Conservation (phyloP, 1,284 basidiomycete species). For the Ganoderma lingzhi region DNA sequence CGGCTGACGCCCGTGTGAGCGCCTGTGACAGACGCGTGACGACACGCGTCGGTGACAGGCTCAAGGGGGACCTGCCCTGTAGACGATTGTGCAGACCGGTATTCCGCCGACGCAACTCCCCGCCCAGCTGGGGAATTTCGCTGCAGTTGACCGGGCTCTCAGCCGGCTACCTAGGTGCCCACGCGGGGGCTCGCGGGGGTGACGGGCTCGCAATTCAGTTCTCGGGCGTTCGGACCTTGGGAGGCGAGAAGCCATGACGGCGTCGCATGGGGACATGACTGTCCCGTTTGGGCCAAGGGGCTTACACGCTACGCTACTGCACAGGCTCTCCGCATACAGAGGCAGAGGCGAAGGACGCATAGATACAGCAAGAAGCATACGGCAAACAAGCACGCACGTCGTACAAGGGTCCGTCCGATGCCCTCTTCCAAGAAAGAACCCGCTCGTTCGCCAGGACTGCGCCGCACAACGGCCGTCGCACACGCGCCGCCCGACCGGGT, state of each 20-base stretch:
- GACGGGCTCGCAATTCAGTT: neutral
- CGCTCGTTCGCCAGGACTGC: neutral
- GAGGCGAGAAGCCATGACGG: neutral
- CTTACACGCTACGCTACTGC: conserved; percentile 10
- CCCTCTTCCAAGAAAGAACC: conserved; percentile 15
- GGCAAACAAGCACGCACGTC: conserved; percentile 8
- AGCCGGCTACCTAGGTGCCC: conserved; percentile 13
- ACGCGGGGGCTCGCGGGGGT: conserved; percentile 2
- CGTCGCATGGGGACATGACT: neutral
- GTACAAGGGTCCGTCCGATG: conserved; percentile 19
- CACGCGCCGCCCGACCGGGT: neutral
- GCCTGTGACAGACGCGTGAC: conserved; percentile 13
- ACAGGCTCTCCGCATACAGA: conserved; percentile 1
- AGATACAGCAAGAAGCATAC: conserved; percentile 12
- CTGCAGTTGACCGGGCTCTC: conserved; percentile 14
- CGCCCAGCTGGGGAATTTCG: neutral
- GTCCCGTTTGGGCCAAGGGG: neutral
- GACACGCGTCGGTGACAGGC: conserved; percentile 14
- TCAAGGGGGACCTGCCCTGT: neutral
- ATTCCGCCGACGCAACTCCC: conserved; percentile 10
- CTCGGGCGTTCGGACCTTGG: conserved; percentile 1
- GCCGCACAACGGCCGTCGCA: neutral
- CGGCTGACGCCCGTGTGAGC: neutral
- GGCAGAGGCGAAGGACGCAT: neutral
- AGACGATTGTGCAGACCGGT: neutral